phyloP scores from a whole-genome alignment of 306 rosid genomes.

The Pyrus bretschneideri region DNA sequence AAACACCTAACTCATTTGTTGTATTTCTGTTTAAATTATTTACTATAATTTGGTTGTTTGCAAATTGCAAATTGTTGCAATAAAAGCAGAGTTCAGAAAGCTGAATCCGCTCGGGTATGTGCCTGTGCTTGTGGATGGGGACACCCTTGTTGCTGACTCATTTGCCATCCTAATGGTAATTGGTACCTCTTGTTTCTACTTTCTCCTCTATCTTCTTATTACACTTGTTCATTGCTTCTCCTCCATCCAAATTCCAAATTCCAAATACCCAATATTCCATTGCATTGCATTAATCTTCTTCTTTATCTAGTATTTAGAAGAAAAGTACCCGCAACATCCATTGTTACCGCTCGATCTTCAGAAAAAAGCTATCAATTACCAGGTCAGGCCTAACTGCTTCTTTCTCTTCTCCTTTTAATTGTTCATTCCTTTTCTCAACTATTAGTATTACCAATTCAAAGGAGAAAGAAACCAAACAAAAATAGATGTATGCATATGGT shows the following conservation, averaged over 20 bases:
- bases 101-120: constrained; percentile 66
- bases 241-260: too few relatives aligned
- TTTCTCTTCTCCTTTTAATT: not conserved
- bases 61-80: too few relatives aligned
- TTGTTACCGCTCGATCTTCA: constrained; percentile 56
- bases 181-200: not conserved
- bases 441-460: not conserved
- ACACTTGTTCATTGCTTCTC: not conserved
- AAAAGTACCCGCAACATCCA: constrained; percentile 69
- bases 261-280: not conserved
- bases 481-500: too few relatives aligned
- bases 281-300: not conserved
- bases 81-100: constrained; percentile 40
- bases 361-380: constrained; percentile 62
- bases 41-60: not conserved
- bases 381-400: constrained; percentile 27
- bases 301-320: constrained; percentile 62
- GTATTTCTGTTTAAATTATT: not conserved
- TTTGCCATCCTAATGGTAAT: constrained; percentile 62
- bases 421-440: not conserved
- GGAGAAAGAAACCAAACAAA: not conserved
- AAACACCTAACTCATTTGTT: not conserved
- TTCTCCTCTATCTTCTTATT: not conserved
- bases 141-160: constrained; percentile 47
- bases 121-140: constrained; percentile 60